Conservation (phyloP, 2,329 filamentous ascomycete species). For the Ceratocystis colombiana region DNA sequence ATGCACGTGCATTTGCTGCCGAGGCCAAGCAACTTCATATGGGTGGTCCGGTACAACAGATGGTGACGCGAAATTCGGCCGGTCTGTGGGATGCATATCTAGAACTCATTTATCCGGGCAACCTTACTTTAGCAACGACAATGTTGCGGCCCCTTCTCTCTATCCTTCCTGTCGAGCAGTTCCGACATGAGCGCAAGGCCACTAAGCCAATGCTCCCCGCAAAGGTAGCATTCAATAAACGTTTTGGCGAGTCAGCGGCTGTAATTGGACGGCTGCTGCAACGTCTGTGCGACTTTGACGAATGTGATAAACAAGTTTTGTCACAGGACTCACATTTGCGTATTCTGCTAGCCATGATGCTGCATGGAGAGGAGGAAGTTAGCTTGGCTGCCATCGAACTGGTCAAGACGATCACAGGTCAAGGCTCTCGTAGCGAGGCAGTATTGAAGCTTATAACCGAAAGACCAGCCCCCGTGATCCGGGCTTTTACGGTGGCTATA, state of each 20-base stretch:
- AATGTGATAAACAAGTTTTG: slow-evolving; percentile 56
- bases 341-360: slow-evolving; percentile 65
- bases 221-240: slow-evolving; percentile 66
- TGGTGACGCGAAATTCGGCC: slow-evolving; percentile 59
- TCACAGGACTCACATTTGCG: slow-evolving; percentile 58
- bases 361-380: slow-evolving; percentile 69
- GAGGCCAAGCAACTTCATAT: slow-evolving; percentile 50
- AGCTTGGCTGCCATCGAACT: slow-evolving; percentile 72
- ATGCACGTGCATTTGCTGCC: slow-evolving; percentile 37
- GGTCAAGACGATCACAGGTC: slow-evolving; percentile 68
- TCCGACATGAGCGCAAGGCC: slow-evolving; percentile 46
- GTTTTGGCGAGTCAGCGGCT: slow-evolving; percentile 47
- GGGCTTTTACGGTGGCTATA: slow-evolving; percentile 38
- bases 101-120: slow-evolving; percentile 54
- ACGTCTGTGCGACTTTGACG: slow-evolving; percentile 64
- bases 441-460: slow-evolving; percentile 39
- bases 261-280: slow-evolving; percentile 66
- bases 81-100: slow-evolving; percentile 71
- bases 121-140: slow-evolving; percentile 61
- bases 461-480: slow-evolving; percentile 32
- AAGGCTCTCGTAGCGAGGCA: slow-evolving; percentile 45
- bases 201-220: slow-evolving; percentile 34
- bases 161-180: slow-evolving; percentile 65
- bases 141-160: slow-evolving; percentile 61
- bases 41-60: slow-evolving; percentile 52